These are phyloP conservation scores for Arthroderma uncinatum DNA, from an alignment of 2,329 filamentous ascomycete genomes.

Conservation along the genomic window DNA sequence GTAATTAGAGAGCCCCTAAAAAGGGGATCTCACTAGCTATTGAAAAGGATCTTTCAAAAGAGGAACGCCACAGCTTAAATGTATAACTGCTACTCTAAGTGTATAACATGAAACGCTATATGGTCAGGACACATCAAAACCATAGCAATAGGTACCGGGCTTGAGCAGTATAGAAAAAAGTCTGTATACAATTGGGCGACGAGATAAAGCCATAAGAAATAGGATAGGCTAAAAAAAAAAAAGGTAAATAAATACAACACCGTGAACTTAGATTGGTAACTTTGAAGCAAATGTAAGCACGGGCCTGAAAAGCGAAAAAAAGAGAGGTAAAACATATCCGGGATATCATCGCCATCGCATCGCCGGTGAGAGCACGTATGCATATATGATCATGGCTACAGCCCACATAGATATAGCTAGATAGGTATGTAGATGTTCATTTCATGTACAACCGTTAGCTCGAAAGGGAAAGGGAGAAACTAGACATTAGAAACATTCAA, in stretches of 20 bases:
- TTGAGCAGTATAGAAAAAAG: background rate
- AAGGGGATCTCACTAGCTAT: no score
- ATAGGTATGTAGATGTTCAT: background rate
- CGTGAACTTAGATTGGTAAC: background rate
- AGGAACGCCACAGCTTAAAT: background rate
- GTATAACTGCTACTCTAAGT: background rate
- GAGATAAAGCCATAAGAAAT: background rate
- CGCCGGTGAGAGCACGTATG: background rate
- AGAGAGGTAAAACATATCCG: background rate
- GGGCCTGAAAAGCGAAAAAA: background rate
- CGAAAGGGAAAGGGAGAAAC: background rate
- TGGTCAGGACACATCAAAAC: background rate
- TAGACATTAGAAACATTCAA: slow-evolving; percentile 1
- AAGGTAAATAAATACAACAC: background rate
- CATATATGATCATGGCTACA: background rate
- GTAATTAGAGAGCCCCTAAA: no score
- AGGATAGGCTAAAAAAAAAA: background rate
- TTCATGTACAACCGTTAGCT: background rate
- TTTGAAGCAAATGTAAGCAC: background rate
- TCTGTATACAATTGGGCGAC: background rate
- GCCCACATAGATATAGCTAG: background rate
- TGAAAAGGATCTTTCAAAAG: no score
- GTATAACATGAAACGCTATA: background rate
- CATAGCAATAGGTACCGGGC: background rate
- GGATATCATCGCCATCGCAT: slow-evolving; percentile 2